These are phyloP conservation scores for Hibiscus tridactylites DNA, from an alignment of 345 rosid genomes.

Conservation along the genomic window DNA sequence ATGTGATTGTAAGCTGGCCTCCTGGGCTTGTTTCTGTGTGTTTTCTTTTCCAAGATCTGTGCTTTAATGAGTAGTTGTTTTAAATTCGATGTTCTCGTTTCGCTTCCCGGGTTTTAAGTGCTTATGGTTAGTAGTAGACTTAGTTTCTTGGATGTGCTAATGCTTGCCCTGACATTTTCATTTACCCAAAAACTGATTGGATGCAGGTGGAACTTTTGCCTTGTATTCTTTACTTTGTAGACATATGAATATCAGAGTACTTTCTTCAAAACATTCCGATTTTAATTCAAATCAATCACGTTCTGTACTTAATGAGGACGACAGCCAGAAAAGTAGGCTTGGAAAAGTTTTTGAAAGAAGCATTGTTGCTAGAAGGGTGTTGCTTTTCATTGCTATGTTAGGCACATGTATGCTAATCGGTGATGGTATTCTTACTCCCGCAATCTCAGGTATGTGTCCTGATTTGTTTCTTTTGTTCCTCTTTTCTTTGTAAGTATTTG, in stretches of 20 bases:
- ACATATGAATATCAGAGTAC: constrained; percentile 48
- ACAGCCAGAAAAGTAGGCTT: constrained; percentile 24
- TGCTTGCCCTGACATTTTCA: background rate
- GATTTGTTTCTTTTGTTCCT: background rate
- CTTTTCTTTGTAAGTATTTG: background rate
- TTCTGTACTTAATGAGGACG: constrained; percentile 14
- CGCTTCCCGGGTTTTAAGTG: background rate
- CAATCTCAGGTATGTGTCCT: constrained; percentile 60
- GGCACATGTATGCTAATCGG: constrained; percentile 90
- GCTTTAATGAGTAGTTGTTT: background rate
- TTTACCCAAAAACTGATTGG: background rate
- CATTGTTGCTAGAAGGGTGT: constrained; percentile 39
- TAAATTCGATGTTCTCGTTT: background rate
- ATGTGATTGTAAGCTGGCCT: background rate
- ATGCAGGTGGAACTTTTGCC: constrained; percentile 88
- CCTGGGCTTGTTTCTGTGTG: no score
- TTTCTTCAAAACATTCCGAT: constrained; percentile 28
- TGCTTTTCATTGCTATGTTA: constrained; percentile 70
- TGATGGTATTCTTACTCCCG: constrained; percentile 86
- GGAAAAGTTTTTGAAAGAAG: constrained; percentile 39
- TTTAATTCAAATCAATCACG: constrained; percentile 12
- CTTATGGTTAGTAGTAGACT: background rate
- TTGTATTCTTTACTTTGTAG: constrained; percentile 75
- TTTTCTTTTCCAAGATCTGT: background rate
- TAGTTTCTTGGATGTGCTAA: background rate